Evolutionary conservation across 2,329 filamentous ascomycete species (phyloP).

Genomic region (Paracoccidioides brasiliensis): DNA sequence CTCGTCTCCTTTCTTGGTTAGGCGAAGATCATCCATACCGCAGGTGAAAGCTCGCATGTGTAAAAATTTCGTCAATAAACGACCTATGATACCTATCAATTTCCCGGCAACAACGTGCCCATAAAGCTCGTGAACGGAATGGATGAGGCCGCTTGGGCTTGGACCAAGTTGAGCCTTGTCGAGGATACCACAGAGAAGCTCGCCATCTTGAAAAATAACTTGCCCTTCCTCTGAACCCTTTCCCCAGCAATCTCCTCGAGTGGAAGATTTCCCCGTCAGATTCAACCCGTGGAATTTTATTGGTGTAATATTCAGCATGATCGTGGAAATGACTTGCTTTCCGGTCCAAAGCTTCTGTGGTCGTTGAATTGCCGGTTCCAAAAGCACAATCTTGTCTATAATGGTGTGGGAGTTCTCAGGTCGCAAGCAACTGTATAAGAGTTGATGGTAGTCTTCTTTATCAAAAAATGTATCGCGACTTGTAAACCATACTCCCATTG

Average conservation of each 20-base stretch:
- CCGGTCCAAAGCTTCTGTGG: slow-evolving; percentile 80
- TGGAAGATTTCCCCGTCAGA: slow-evolving; percentile 65
- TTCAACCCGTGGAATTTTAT: slow-evolving; percentile 61
- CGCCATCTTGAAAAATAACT: slow-evolving; percentile 74
- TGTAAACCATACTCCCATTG: slow-evolving; percentile 81
- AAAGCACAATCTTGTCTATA: slow-evolving; percentile 64
- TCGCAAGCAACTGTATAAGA: slow-evolving; percentile 80
- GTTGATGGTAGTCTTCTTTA: slow-evolving; percentile 75
- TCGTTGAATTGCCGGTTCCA: slow-evolving; percentile 70
- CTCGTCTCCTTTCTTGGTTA: slow-evolving; percentile 67
- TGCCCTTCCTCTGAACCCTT: slow-evolving; percentile 55
- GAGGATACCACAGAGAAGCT: slow-evolving; percentile 78
- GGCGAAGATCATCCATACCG: slow-evolving; percentile 86
- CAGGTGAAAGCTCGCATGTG: slow-evolving; percentile 94
- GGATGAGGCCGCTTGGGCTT: slow-evolving; percentile 72
- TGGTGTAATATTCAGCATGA: slow-evolving; percentile 84
- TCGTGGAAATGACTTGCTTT: slow-evolving; percentile 87
- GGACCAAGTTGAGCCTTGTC: slow-evolving; percentile 94
- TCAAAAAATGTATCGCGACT: slow-evolving; percentile 86
- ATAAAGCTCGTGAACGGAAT: slow-evolving; percentile 86
- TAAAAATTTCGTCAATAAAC: slow-evolving; percentile 75
- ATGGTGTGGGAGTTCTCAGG: slow-evolving; percentile 84
- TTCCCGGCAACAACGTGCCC: slow-evolving; percentile 77
- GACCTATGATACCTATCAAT: slow-evolving; percentile 75
- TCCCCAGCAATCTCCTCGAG: slow-evolving; percentile 70